Evolutionary conservation across 2,329 filamentous ascomycete genomes (phyloP).

Genomic region (Talaromyces pinophilus): DNA sequence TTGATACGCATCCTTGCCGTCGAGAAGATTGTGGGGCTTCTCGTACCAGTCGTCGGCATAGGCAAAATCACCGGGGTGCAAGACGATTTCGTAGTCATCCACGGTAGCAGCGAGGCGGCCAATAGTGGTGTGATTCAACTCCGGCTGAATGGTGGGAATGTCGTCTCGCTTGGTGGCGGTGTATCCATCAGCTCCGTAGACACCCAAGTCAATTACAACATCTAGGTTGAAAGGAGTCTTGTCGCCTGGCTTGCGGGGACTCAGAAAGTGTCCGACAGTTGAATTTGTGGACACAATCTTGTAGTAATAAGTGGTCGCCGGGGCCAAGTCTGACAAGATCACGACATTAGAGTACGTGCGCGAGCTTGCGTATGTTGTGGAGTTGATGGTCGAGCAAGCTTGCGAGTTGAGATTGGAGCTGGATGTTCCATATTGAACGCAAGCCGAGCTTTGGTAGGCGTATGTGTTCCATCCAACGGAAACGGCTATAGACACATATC

Average conservation of each 20-base stretch:
- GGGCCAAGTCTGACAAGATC: slow-evolving; percentile 47
- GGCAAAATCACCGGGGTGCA: slow-evolving; percentile 48
- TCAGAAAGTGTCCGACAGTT: slow-evolving; percentile 56
- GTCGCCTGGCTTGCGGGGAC: slow-evolving; percentile 57
- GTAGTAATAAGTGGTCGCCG: slow-evolving; percentile 63
- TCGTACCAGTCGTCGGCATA: slow-evolving; percentile 62
- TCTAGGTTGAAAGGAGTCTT: slow-evolving; percentile 56
- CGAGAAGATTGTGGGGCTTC: slow-evolving; percentile 48
- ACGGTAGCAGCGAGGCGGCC: slow-evolving; percentile 53
- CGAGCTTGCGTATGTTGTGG: slow-evolving; percentile 56
- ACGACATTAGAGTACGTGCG: slow-evolving; percentile 57
- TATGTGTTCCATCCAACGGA: slow-evolving; percentile 57
- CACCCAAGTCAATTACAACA: slow-evolving; percentile 57
- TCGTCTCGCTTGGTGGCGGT: slow-evolving; percentile 54
- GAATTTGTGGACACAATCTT: slow-evolving; percentile 60
- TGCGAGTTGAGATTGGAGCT: slow-evolving; percentile 40
- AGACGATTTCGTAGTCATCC: slow-evolving; percentile 56
- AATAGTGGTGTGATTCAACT: slow-evolving; percentile 62
- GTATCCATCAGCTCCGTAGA: slow-evolving; percentile 57
- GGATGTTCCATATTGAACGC: slow-evolving; percentile 56
- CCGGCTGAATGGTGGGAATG: slow-evolving; percentile 54
- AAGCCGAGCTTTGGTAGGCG: slow-evolving; percentile 46
- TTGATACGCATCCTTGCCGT: slow-evolving; percentile 56
- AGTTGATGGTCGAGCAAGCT: slow-evolving; percentile 48
- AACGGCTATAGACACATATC: not conserved